Conservation (phyloP, 352 stramenopile species). For the Plasmopara viticola region DNA sequence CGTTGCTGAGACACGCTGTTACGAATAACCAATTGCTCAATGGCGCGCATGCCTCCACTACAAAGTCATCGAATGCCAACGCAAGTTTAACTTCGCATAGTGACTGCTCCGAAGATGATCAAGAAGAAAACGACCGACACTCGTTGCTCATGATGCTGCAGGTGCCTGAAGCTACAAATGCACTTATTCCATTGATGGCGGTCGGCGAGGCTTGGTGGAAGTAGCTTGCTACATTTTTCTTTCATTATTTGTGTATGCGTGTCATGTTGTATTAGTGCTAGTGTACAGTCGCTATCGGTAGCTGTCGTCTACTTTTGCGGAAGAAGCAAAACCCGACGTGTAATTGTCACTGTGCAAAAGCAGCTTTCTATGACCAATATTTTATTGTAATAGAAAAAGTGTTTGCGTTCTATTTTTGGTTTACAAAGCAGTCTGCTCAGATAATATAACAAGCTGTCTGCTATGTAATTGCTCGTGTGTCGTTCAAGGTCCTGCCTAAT, state of each 20-base stretch:
- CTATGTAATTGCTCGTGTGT: not conserved
- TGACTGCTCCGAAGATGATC: conserved; percentile 20
- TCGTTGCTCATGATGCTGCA: conserved; percentile 67
- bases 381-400: too few relatives aligned
- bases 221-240: not conserved
- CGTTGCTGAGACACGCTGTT: conserved; percentile 41
- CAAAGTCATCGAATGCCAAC: conserved; percentile 25
- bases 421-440: too few relatives aligned
- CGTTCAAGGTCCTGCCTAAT: conserved; percentile 29
- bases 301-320: too few relatives aligned
- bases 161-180: conserved; percentile 46
- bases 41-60: conserved; percentile 6
- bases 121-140: conserved; percentile 40
- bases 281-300: too few relatives aligned
- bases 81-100: conserved; percentile 14
- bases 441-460: too few relatives aligned
- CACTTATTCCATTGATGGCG: conserved; percentile 58
- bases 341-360: not conserved
- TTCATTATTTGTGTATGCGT: not conserved
- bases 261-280: too few relatives aligned
- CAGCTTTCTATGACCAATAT: not conserved
- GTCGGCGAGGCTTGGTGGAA: conserved; percentile 28
- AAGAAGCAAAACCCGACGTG: too few relatives aligned
- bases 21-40: conserved; percentile 18
- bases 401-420: too few relatives aligned